Evolutionary conservation across 148 eudicot genomes (phyloP).

Genomic region (Tetragonia tetragonoides): DNA sequence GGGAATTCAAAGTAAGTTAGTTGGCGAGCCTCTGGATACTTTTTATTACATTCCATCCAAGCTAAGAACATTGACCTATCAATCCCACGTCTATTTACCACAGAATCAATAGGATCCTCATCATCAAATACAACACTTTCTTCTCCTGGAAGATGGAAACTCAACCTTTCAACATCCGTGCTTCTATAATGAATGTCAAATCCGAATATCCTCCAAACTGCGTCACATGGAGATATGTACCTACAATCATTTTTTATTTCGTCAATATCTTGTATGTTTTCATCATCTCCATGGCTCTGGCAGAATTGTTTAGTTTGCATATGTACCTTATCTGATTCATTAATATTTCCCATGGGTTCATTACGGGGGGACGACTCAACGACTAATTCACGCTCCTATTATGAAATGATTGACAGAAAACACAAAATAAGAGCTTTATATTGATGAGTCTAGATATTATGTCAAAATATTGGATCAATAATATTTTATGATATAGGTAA

Average conservation of each 20-base stretch:
- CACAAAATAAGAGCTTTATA: too few relatives aligned
- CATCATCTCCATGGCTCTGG: neutral
- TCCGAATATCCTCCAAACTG: neutral
- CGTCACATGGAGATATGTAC: neutral
- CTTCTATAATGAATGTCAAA: neutral
- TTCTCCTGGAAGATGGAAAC: neutral
- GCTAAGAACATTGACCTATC: neutral
- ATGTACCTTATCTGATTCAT: too few relatives aligned
- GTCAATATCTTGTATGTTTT: neutral
- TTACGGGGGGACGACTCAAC: too few relatives aligned
- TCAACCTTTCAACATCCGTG: neutral
- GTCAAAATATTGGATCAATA: too few relatives aligned
- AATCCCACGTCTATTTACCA: neutral
- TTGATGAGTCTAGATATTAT: too few relatives aligned
- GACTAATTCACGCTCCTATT: too few relatives aligned
- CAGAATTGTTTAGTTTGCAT: neutral
- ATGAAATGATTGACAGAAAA: too few relatives aligned
- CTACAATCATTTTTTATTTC: constrained; percentile 1
- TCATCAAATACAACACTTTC: neutral
- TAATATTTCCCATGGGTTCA: too few relatives aligned
- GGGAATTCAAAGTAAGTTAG: too few relatives aligned
- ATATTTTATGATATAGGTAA: too few relatives aligned
- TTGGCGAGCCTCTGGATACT: too few relatives aligned
- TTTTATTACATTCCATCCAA: too few relatives aligned
- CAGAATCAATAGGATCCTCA: neutral